Evolutionary conservation across 441 rosid species (phyloP).

Genomic region (Flueggea neowawraea): DNA sequence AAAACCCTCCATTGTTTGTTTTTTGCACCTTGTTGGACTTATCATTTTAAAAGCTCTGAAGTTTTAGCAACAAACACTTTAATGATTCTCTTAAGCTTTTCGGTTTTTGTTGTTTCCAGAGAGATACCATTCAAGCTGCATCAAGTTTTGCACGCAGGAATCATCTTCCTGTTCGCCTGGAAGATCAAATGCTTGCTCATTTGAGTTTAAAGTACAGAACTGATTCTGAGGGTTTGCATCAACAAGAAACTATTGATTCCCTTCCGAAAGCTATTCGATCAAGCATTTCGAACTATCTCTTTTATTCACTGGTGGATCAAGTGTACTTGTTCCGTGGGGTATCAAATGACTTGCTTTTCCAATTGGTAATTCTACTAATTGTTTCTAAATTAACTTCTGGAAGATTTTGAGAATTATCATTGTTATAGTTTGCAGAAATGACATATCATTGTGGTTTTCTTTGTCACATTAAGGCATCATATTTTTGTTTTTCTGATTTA

Average conservation of each 20-base stretch:
- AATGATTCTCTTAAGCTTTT: no score
- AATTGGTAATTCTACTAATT: conserved; percentile 54
- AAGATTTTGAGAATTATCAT: no score
- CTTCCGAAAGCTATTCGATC: conserved; percentile 92
- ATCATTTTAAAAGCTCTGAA: no score
- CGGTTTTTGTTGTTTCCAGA: conserved; percentile 32
- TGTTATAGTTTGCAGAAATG: no score
- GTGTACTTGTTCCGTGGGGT: conserved; percentile 89
- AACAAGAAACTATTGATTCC: conserved; percentile 76
- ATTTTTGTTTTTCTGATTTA: no score
- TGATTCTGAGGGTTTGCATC: conserved; percentile 86
- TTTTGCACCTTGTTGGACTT: neutral
- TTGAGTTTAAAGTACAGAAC: conserved; percentile 75
- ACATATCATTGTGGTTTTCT: no score
- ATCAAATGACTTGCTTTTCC: conserved; percentile 91
- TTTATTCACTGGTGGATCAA: conserved; percentile 72
- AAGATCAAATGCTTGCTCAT: conserved; percentile 95
- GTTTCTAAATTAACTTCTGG: no score
- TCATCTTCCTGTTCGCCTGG: conserved; percentile 63
- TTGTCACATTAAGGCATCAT: no score
- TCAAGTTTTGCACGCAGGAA: conserved; percentile 78
- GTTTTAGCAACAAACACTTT: no score
- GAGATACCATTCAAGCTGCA: conserved; percentile 83
- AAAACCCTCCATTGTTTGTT: neutral
- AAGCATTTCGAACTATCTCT: conserved; percentile 67